Base-by-base conservation (phyloP, 257 asterid species). In the Cordia subcordata region DNA sequence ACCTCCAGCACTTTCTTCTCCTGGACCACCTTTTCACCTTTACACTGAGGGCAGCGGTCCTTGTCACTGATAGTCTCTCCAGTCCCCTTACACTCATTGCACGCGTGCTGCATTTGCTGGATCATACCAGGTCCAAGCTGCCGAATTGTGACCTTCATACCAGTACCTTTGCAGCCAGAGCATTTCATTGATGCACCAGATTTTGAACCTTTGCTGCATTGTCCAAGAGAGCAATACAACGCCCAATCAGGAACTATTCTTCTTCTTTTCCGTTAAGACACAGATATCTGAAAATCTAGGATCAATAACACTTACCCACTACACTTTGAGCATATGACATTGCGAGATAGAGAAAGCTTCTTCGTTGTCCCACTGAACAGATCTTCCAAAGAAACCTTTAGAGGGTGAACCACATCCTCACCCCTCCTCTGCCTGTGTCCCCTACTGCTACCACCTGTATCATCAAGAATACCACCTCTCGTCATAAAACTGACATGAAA, bases 61-160 rank as follows among this genome's bases (percentile, higher is more conserved):
- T 45, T 81, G 13, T 82, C 91, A 5, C 27, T 79, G 37, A 85
- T 85, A 8, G 76, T 75, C 67, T 85, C 94, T 22, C 94, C 94
- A 0, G 91, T 76, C 5, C 94, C 94, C 65, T 75, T 83, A 70
- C 94, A 85, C 21, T 78, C 82, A 71, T 76, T 80, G 66, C 94
- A 85, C 17, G 83, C 70, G 8, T 81, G 88, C 80, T 85, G 94
- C 94, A 85, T 83, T 70, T 85, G 94, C 67, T 85, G 94, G 33
- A 85, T 72, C 94, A 85, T 85, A 13, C 80, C 79, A 14, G 79
- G 79, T 8, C 88, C 94, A 5, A 85, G 81, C 37, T 85, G 94
- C 73, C 91, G 70, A 23, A 80, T 75, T 3, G 90, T 60, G 9
- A 85, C 88, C 63, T 75, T 85, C 91, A 85, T 81, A 13, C 94